Conservation (phyloP, 2,329 filamentous ascomycete species). For the Orbilia quercus region DNA sequence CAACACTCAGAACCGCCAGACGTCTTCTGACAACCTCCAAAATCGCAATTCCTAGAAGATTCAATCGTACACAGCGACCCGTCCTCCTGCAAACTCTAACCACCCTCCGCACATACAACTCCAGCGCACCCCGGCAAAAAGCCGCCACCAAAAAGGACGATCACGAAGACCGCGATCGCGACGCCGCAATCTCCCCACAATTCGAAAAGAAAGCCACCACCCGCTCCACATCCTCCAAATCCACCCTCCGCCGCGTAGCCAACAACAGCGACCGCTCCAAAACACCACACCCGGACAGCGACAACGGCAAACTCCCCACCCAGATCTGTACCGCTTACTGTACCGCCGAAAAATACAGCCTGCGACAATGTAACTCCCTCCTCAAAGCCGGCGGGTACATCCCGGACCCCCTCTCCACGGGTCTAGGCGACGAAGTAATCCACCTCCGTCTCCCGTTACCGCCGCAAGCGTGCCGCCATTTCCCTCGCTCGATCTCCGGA, state of each 20-base stretch:
- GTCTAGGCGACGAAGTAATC: conserved; percentile 74
- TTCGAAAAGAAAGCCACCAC: conserved; percentile 66
- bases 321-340: conserved; percentile 70
- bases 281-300: conserved; percentile 2
- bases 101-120: conserved; percentile 31
- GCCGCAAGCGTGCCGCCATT: conserved; percentile 59
- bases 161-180: conserved; percentile 13
- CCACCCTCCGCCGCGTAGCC: conserved; percentile 83
- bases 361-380: conserved; percentile 70
- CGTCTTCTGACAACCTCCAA: conserved; percentile 48
- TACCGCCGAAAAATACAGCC: conserved; percentile 75
- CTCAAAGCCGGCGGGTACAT: conserved; percentile 71
- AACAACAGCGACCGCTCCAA: conserved; percentile 20
- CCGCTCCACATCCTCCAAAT: conserved; percentile 71
- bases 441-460: conserved; percentile 67
- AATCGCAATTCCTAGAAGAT: conserved; percentile 10
- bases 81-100: conserved; percentile 28
- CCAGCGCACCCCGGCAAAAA: conserved; percentile 29
- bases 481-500: conserved; percentile 63
- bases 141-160: conserved; percentile 29
- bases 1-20: conserved; percentile 47
- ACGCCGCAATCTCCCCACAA: conserved; percentile 37
- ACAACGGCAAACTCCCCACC: conserved; percentile 21
- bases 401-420: conserved; percentile 72
- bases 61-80: too few relatives aligned